Base-by-base conservation (phyloP, 768 basidiomycete genomes). In the Tephrocybe sp. region DNA sequence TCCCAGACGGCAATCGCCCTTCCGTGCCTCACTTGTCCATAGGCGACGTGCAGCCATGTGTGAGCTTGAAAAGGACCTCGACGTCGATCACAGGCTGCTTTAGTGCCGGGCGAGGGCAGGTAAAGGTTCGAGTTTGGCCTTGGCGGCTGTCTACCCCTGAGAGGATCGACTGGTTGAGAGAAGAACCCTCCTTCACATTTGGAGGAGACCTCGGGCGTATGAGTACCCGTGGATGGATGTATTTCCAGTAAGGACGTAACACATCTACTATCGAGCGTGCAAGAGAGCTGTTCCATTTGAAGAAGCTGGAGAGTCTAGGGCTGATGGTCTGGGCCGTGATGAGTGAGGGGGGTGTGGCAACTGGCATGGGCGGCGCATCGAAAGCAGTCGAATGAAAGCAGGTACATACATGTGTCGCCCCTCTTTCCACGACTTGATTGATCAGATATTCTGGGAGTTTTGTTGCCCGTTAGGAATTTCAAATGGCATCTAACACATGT, bases 171-270 rank as follows among this genome's bases (percentile, higher is more conserved):
- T 25, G 27, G 11, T 11, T 39, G 15, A n/a, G 50, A 27, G 43
- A 45, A 45, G 39, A 51, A 38, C 42, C 36, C 33, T 18, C n/a
- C 18, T 37, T 39, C 27, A 25, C 12, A 10, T n/a, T n/a, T 8
- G 8, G 23, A 15, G 12, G 42, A 49, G 18, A 39, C 53, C 53
- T 54, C 53, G 49, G 45, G 34, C 47, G 36, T 33, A 50, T 37
- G 34, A 42, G 42, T 5, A 5, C 6, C 27, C 27, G 27, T 29
- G 27, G 27, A 29, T 30, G 42, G 42, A 31, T 44, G 36, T 12
- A n/a, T 16, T 39, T 11, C 22, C 18, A 16, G 30, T 29, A 38
- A 50, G 45, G 53, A 54, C 49, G 53, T 54, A 54, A 54, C 40
- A 41, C 9, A 25, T 34, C 15, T 29, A n/a, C 40, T 42, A 38